Base-by-base conservation (phyloP, 768 basidiomycete genomes). In the Tricholomella constricta region DNA sequence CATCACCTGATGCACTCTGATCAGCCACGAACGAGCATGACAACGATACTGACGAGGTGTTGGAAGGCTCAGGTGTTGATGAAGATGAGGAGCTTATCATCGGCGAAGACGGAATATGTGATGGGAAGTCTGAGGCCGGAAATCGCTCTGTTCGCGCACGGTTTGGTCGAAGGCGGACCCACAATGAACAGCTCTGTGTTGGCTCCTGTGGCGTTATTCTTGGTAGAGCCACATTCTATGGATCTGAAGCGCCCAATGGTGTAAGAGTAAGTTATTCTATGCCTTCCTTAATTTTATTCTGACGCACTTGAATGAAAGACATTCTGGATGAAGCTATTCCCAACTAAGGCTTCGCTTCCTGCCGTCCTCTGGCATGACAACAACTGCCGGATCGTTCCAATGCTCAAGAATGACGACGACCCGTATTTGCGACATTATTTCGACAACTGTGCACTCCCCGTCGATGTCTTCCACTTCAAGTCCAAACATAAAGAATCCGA, bases 181-280 rank as follows among this genome's bases (percentile, higher is more conserved):
- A 70, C 45, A 70, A 70, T 43, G 66, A 70, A 41, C 64, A 69
- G 51, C n/a, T n/a, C n/a, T n/a, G n/a, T n/a, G n/a, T n/a, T n/a
- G n/a, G n/a, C n/a, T n/a, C n/a, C n/a, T n/a, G 70, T 60, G 68
- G 69, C 1, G 48, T 69, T n/a, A 64, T 70, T 29, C 29, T 63
- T 22, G 61, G 57, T 0, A 51, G 62, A 2, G 65, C 65, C 2
- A 67, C 66, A 4, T 64, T 70, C 36, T 71, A 54, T 50, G 65
- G 64, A 0, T 61, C 69, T 3, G 69, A 72, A 43, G 62, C 61
- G 2, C 47, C 31, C 60, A 7, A 55, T 20, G 42, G 50, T 29
- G 62, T 67, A 19, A 43, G 46, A 31, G 65, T 67, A 50, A 43
- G 59, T n/a, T 26, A 42, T 12, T 7, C 9, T 10, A 5, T 19